Evolutionary conservation across 78 protist species (phyloP), one percentile per base, ranked within the genome.

Genomic region (Dictyostelium brefeldianum): DNA sequence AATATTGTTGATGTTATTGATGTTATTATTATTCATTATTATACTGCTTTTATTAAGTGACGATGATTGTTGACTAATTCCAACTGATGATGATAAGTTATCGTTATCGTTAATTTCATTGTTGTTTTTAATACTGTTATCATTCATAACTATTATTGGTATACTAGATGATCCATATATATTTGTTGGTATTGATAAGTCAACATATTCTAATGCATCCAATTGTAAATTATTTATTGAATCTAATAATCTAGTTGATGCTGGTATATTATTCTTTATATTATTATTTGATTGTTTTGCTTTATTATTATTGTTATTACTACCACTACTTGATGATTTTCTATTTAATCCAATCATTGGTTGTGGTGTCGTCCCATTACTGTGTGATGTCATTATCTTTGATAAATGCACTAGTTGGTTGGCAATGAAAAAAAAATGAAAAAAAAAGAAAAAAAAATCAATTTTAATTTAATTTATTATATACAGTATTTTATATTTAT

Each of bases 111-210:
- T 18, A 6, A 31, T 15, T 5, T n/a, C 43, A 15, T 27, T n/a
- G 43, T 14, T 27, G 4, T 2, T 57, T n/a, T 57, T 57, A n/a
- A 22, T 62, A 62, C 27, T 62, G 22, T 62, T 25, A 41, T 17
- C 14, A 48, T 20, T 47, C 22, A 31, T 62, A 22, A 62, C 15
- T 67, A 67, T 12, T 67, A 67, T 29, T 67, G 75, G 75, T 15
- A 31, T 31, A 31, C 75, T 31, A 4, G 75, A 82, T 18, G 22
- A 87, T 29, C 93, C 73, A 36, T 87, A 87, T 36, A 87, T 87
- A 77, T 87, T 87, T 48, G 93, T 87, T 27, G 93, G 93, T 64
- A 70, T 62, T 64, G 93, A 9, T 12, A 87, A 50, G 47, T 87
- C 93, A 15, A 87, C 80, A 77, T 65, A 87, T 47, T 87, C 93